Evolutionary conservation across 306 rosid genomes (phyloP).

Genomic region (Senna tora): DNA sequence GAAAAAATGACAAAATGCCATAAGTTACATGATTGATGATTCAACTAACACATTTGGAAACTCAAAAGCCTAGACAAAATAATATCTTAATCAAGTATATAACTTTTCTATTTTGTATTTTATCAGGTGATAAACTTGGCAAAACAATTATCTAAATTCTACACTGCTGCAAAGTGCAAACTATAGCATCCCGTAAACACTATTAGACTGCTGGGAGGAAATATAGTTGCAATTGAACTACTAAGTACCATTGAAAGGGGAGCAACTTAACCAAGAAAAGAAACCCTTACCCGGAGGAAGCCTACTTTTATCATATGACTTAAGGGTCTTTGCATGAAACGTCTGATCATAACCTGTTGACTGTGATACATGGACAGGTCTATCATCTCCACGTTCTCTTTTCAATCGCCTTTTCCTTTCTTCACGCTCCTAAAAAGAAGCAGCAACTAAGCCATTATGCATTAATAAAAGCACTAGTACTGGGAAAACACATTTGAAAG

Average conservation of each 20-base stretch:
- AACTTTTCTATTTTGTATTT: neutral
- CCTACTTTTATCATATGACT: constrained; percentile 72
- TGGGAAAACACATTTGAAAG: neutral
- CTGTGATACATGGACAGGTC: constrained; percentile 65
- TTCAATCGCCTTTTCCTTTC: constrained; percentile 83
- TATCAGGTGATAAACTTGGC: neutral
- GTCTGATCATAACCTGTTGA: constrained; percentile 63
- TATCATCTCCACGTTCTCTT: constrained; percentile 84
- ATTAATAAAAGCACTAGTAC: constrained; percentile 6
- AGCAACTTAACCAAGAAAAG: constrained; percentile 34
- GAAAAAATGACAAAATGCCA: neutral
- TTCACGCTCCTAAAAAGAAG: constrained; percentile 85
- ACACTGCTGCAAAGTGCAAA: constrained; percentile 14
- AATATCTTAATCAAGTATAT: constrained; percentile 1
- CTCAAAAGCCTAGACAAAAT: neutral
- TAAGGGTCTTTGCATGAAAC: constrained; percentile 55
- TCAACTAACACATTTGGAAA: neutral
- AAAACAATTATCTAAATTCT: constrained; percentile 8
- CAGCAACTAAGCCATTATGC: constrained; percentile 39
- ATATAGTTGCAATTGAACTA: neutral
- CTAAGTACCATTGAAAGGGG: neutral
- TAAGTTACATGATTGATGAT: neutral
- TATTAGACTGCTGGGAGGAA: constrained; percentile 4
- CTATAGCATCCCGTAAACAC: constrained; percentile 19
- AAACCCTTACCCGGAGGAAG: constrained; percentile 89